Base-by-base conservation (phyloP, 371 early-diverging fungal genomes). In the Mortierella sp. region DNA sequence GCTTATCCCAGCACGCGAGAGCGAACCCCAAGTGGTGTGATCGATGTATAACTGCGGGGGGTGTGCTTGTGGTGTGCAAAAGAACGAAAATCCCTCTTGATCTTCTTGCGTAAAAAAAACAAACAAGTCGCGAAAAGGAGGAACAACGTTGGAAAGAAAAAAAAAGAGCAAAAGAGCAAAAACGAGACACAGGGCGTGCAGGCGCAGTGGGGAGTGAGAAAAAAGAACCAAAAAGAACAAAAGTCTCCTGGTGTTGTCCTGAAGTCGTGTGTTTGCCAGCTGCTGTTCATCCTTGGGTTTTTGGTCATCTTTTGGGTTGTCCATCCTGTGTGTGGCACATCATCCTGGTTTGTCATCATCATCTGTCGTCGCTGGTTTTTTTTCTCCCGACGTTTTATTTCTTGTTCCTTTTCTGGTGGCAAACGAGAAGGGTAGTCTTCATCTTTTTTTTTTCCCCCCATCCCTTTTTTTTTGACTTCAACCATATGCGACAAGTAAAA, bases 1-100 rank as follows among this genome's bases (percentile, higher is more conserved):
- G 41, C 24, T 41, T 41, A 64, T 41, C 41, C 65, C 65, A 41
- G 58, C 58, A 58, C 58, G 58, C 58, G 58, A 58, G 58, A 58
- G 29, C 5, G 34, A 34, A 6, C 16, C 14, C 29, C 29, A 29
- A 34, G 58, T 58, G 58, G 58, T 58, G 34, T 34, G 34, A 58
- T 58, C n/a, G n/a, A 29, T 14, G 7, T 6, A n/a, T 24, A 58
- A 58, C 58, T 58, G 58, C 58, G 58, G 58, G 58, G 29, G 58
- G 19, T 9, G 6, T 22, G 14, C 8, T 2, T 58, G 58, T 50
- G 50, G 22, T 3, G 34, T 34, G 34, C 19, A 58, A 58, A 58
- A 53, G 41, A 4, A 10, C 4, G 22, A 58, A 58, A 58, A 58
- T 58, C 31, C 34, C 58, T 53, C 55, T 29, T 29, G 34, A 16